Evolutionary conservation across 2,329 filamentous ascomycete species (phyloP).

Genomic region (Aspergillus japonicus): DNA sequence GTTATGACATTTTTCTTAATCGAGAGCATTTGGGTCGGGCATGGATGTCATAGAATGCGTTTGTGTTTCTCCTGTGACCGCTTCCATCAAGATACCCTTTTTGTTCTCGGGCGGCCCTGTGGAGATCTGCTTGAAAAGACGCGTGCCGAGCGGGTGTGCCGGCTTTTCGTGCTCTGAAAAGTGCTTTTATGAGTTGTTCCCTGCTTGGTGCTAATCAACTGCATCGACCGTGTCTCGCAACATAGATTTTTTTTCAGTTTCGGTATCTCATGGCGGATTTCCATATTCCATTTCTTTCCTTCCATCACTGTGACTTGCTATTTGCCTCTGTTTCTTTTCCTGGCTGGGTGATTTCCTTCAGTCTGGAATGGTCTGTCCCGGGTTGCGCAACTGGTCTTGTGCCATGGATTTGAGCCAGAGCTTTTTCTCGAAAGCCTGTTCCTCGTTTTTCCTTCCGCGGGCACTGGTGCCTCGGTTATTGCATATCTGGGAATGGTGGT

Average conservation of each 20-base stretch:
- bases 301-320: slow-evolving; percentile 25
- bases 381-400: slow-evolving; percentile 5
- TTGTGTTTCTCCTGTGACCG: slow-evolving; percentile 45
- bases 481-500: slow-evolving; percentile 19
- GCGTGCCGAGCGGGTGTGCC: slow-evolving; percentile 39
- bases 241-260: slow-evolving; percentile 42
- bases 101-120: slow-evolving; percentile 43
- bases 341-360: slow-evolving; percentile 19
- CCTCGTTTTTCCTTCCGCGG: slow-evolving; percentile 21
- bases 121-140: slow-evolving; percentile 40
- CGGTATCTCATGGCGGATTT: slow-evolving; percentile 42
- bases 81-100: slow-evolving; percentile 49
- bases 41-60: slow-evolving; percentile 55
- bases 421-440: background rate
- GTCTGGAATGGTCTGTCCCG: slow-evolving; percentile 11
- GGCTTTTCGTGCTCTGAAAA: slow-evolving; percentile 39
- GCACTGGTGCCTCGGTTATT: slow-evolving; percentile 22
- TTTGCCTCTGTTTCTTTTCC: slow-evolving; percentile 28
- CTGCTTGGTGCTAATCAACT: slow-evolving; percentile 40
- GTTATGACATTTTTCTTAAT: slow-evolving; percentile 21
- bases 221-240: slow-evolving; percentile 41
- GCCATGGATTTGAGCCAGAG: slow-evolving; percentile 1
- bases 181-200: slow-evolving; percentile 41
- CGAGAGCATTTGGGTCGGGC: slow-evolving; percentile 37
- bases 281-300: slow-evolving; percentile 25